Evolutionary conservation across 208 protist species (phyloP).

Genomic region (Crithidia mellificae): DNA sequence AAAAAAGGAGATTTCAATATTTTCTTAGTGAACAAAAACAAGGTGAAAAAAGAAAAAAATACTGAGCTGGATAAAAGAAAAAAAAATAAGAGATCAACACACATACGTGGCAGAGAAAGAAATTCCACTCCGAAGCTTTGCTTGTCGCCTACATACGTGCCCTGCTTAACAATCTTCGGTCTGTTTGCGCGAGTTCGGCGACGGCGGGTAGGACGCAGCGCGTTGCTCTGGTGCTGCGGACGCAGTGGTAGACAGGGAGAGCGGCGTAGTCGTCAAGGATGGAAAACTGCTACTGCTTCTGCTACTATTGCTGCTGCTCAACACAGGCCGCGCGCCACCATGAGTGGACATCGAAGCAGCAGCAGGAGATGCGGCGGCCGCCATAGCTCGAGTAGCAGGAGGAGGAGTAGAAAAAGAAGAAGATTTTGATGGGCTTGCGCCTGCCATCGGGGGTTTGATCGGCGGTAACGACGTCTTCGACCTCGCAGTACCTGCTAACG

Average conservation of each 20-base stretch:
- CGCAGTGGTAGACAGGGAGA: neutral
- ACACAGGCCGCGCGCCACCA: no score
- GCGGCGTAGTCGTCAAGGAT: neutral
- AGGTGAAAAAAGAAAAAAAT: slow-evolving; percentile 4
- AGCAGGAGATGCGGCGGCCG: no score
- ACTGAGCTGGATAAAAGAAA: neutral
- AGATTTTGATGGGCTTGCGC: neutral
- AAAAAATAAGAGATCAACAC: slow-evolving; percentile 12
- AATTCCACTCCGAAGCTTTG: no score
- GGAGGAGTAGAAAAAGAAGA: neutral
- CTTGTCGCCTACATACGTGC: no score
- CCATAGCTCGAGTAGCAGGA: neutral
- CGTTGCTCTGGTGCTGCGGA: neutral
- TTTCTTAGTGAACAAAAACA: neutral
- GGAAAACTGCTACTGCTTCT: neutral
- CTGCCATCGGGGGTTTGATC: neutral
- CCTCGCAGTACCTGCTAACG: neutral
- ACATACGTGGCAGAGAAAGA: no score
- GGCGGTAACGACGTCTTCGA: neutral
- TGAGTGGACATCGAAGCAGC: no score
- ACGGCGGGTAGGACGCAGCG: slow-evolving; percentile 8
- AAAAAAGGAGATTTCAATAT: slow-evolving; percentile 4
- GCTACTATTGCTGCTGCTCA: no score
- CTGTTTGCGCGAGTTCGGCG: slow-evolving; percentile 13
- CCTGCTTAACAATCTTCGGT: neutral